A percentile compares a stretch with the other conserved stretches of the same genome.
Conservation (phyloP, 1,284 basidiomycete genomes). For the Heterobasidion parviporum region DNA sequence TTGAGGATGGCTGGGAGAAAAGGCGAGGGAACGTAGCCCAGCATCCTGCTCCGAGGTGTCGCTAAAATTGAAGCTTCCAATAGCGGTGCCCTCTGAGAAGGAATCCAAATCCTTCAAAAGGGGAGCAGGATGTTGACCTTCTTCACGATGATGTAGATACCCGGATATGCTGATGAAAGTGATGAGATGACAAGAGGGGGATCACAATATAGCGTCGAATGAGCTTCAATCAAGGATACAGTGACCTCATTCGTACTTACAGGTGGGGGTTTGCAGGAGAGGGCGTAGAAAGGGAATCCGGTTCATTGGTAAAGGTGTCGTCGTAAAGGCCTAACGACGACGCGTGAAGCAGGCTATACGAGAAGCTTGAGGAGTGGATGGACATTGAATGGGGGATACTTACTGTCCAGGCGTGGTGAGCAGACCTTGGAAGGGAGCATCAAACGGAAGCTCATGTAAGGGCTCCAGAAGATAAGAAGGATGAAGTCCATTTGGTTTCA, state of each 20-base stretch:
- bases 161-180: background rate
- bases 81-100: conserved; percentile 44
- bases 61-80: conserved; percentile 40
- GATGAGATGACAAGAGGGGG: background rate
- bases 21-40: conserved; percentile 21
- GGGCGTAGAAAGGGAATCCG: conserved; percentile 8
- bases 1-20: conserved; percentile 16
- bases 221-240: too few species aligned
- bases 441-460: conserved; percentile 10
- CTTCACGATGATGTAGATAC: background rate
- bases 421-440: conserved; percentile 9
- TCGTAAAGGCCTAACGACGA: conserved; percentile 10
- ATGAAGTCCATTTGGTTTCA: background rate
- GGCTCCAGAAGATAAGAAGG: conserved; percentile 7
- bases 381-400: background rate
- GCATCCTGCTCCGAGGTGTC: conserved; percentile 12
- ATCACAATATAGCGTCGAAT: background rate
- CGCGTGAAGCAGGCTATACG: conserved; percentile 6
- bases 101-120: conserved; percentile 42
- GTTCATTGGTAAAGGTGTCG: conserved; percentile 10
- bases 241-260: background rate
- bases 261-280: background rate
- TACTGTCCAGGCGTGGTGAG: conserved; percentile 1
- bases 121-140: conserved; percentile 24
- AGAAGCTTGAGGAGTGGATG: background rate